phyloP scores from a whole-genome alignment of 169 alveolate genomes.

The Babesia sp. region DNA sequence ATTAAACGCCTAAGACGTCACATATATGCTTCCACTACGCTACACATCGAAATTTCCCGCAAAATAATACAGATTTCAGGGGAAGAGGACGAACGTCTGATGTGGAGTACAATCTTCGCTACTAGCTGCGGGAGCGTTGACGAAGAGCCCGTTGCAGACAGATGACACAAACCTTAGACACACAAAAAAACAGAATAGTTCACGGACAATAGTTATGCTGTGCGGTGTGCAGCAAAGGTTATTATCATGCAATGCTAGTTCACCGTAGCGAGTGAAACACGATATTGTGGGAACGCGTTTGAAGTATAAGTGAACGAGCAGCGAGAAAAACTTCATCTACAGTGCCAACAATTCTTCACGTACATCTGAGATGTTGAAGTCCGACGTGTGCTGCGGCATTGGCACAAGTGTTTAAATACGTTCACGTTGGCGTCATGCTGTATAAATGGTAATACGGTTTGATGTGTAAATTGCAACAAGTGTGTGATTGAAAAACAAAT shows the following conservation, averaged over 20 bases:
- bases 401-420: not conserved
- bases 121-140: not conserved
- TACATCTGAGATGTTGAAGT: not conserved
- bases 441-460: not conserved
- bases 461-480: not conserved
- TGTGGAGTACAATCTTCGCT: not conserved
- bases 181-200: not conserved
- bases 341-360: not conserved
- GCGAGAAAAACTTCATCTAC: not conserved
- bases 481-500: not conserved
- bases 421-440: not conserved
- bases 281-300: conserved; percentile 6
- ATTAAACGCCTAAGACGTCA: not conserved
- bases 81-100: not conserved
- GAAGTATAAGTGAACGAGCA: not conserved
- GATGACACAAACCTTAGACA: not conserved
- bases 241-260: not conserved
- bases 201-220: not conserved
- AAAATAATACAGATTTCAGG: too few species aligned
- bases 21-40: not conserved
- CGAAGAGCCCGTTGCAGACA: not conserved
- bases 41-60: conserved; percentile 9
- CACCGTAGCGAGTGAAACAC: not conserved
- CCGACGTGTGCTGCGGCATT: conserved; percentile 1
- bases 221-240: not conserved